Conservation (phyloP, 2,329 filamentous ascomycete genomes). For the Monosporascus ibericus region DNA sequence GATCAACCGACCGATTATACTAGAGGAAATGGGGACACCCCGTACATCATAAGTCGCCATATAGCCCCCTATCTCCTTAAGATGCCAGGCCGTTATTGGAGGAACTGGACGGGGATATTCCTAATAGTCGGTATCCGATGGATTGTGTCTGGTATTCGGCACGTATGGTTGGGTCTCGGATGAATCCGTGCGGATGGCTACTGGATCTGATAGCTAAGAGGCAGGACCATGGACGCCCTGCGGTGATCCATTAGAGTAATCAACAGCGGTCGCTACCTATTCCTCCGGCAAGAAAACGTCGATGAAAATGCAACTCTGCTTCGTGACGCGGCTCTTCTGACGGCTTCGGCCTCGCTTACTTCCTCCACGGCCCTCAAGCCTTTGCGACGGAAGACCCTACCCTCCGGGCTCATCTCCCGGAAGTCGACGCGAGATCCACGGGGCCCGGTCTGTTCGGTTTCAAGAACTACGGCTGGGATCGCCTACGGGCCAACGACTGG, state of each 20-base stretch:
- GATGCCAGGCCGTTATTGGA: not conserved
- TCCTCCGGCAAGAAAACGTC: not conserved
- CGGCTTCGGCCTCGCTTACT: not conserved
- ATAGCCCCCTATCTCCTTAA: too few species aligned
- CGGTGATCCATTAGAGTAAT: not conserved
- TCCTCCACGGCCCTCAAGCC: not conserved
- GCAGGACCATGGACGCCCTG: not conserved
- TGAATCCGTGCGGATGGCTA: not conserved
- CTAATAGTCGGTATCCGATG: not conserved
- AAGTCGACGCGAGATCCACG: not conserved
- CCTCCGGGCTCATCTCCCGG: not conserved
- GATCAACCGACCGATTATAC: too few species aligned
- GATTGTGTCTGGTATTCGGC: not conserved
- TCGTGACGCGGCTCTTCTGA: not conserved
- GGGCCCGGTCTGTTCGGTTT: constrained; percentile 14
- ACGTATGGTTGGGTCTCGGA: not conserved
- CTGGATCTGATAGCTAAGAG: not conserved
- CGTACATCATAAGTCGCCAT: too few species aligned
- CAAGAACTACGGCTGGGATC: constrained; percentile 30
- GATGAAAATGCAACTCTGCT: not conserved
- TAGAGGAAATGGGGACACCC: too few species aligned
- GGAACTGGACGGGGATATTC: not conserved
- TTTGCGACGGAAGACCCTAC: not conserved
- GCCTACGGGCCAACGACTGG: constrained; percentile 24
- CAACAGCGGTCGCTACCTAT: not conserved